Conservation (phyloP, 495 filamentous ascomycete species). For the Geoglossum glabrum region DNA sequence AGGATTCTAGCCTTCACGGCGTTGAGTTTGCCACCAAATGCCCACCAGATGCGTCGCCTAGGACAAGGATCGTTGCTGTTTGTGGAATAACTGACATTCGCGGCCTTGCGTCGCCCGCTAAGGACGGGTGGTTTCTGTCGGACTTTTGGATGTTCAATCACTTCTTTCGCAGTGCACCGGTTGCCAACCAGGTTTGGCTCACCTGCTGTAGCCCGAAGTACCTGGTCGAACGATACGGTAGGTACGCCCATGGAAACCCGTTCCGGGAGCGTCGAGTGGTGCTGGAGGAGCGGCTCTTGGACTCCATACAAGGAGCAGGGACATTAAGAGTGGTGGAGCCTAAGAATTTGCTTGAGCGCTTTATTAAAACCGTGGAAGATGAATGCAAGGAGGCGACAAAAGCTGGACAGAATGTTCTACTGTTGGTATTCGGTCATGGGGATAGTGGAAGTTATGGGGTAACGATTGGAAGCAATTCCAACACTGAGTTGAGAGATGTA, state of each 20-base stretch:
- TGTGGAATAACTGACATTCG: constrained; percentile 9
- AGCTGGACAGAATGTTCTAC: constrained; percentile 9
- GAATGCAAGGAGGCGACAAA: constrained; percentile 11
- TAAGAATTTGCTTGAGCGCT: constrained; percentile 9
- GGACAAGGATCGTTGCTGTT: constrained; percentile 12
- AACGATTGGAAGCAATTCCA: constrained; percentile 8
- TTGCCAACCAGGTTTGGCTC: constrained; percentile 12
- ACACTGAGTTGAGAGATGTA: constrained; percentile 1
- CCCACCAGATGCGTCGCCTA: constrained; percentile 4
- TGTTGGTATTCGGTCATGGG: constrained; percentile 15
- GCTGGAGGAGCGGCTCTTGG: constrained; percentile 10
- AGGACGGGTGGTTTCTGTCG: constrained; percentile 14
- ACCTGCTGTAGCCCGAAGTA: constrained; percentile 9
- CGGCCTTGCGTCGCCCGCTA: constrained; percentile 5
- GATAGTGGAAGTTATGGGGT: constrained; percentile 9
- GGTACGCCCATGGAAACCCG: constrained; percentile 13
- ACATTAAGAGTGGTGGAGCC: constrained; percentile 7
- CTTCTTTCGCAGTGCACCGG: constrained; percentile 9
- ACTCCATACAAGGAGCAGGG: background rate
- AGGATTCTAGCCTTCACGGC: background rate
- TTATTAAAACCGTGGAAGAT: constrained; percentile 7
- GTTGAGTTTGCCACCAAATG: background rate
- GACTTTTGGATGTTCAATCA: constrained; percentile 16
- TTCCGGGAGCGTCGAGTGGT: constrained; percentile 13
- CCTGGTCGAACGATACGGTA: constrained; percentile 8